Conservation (phyloP, 306 rosid species). For the Quercus agrifolia region DNA sequence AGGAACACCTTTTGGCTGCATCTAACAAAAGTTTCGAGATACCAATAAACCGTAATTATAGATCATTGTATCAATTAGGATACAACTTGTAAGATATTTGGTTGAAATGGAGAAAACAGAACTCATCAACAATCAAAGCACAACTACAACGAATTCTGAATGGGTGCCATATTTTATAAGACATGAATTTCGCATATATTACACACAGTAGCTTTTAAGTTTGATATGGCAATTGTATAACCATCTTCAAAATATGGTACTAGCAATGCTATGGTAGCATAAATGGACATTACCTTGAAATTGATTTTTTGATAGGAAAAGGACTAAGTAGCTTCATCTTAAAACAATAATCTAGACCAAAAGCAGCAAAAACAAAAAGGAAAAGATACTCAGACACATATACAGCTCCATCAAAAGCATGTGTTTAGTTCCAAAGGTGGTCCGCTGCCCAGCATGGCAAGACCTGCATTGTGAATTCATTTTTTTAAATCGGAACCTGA, state of each 20-base stretch:
- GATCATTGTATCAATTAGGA: too few species aligned
- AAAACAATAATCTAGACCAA: constrained; percentile 71
- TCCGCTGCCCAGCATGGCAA: constrained; percentile 59
- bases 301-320: constrained; percentile 50
- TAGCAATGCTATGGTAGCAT: not conserved
- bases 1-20: too few species aligned
- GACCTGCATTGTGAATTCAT: constrained; percentile 53
- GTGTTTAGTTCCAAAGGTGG: constrained; percentile 49
- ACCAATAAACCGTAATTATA: too few species aligned
- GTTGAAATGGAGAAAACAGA: too few species aligned
- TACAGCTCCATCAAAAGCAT: constrained; percentile 58
- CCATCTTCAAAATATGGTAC: not conserved
- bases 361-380: constrained; percentile 66
- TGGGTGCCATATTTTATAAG: not conserved
- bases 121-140: not conserved
- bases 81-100: too few species aligned
- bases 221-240: not conserved
- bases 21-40: too few species aligned
- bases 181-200: not conserved
- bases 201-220: not conserved
- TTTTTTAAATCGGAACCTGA: not conserved
- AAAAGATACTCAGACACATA: constrained; percentile 58
- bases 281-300: constrained; percentile 19
- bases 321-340: constrained; percentile 60
- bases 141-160: not conserved